Percentiles rank a stretch among this genome's conserved stretches.
phyloP scores from a whole-genome alignment of 257 asterid genomes.

The Solanum chiquidenum region DNA sequence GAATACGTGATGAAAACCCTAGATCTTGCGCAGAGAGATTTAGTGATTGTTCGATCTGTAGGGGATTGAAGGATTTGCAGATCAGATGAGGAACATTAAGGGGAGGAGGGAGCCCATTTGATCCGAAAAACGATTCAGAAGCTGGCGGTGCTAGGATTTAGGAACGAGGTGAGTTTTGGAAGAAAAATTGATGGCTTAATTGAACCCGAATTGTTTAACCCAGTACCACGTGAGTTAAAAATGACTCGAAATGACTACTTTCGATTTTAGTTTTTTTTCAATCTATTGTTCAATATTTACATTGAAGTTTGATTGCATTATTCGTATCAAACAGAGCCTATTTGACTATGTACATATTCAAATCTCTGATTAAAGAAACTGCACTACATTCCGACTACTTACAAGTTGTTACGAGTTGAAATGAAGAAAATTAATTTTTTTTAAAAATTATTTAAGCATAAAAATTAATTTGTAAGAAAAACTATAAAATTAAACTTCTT shows the following conservation, averaged over 20 bases:
- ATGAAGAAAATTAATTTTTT: no score
- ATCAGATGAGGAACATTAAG: neutral
- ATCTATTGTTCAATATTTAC: no score
- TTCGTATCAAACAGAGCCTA: no score
- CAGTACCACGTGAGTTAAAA: neutral
- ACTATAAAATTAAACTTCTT: no score
- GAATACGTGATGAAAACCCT: neutral
- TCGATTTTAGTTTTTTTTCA: neutral
- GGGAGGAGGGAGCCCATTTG: neutral
- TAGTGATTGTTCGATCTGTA: neutral
- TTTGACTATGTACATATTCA: no score
- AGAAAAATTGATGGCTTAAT: neutral
- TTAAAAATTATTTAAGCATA: no score
- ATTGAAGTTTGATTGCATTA: no score
- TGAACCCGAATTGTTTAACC: neutral
- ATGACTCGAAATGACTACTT: neutral
- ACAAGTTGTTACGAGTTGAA: no score
- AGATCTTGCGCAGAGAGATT: neutral
- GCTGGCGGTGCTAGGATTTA: neutral
- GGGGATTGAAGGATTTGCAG: neutral
- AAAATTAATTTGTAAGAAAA: no score
- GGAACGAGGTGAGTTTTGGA: neutral
- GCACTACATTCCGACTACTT: rapidly evolving
- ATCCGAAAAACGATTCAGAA: neutral
- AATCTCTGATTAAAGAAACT: no score